Evolutionary conservation across 1,284 basidiomycete species (phyloP).

Genomic region (Cryptococcus maquisensis): DNA sequence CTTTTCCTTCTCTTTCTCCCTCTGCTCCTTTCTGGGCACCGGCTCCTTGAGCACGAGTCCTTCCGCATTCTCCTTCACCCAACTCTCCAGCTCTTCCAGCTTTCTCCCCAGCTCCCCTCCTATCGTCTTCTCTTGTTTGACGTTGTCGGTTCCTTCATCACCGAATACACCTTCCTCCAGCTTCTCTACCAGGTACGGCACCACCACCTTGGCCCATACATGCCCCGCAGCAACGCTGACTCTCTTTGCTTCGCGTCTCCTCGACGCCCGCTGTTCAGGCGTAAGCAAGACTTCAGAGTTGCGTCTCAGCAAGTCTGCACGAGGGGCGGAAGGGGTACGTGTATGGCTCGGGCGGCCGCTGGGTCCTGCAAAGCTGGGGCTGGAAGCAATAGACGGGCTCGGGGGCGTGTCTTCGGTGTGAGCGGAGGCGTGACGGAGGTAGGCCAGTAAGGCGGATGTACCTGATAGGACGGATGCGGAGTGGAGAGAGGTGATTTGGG

Average conservation of each 20-base stretch:
- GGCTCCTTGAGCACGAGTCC: not conserved
- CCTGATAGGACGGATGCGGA: constrained; percentile 53
- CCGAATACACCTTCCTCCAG: constrained; percentile 71
- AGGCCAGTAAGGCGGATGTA: constrained; percentile 51
- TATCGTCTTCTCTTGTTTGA: not conserved
- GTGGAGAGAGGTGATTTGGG: constrained; percentile 53
- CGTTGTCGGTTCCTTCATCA: constrained; percentile 7
- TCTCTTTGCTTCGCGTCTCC: constrained; percentile 48
- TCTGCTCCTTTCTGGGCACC: not conserved
- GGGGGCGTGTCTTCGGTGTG: constrained; percentile 8
- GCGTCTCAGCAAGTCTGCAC: constrained; percentile 28
- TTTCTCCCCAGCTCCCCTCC: constrained; percentile 10
- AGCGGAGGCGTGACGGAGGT: constrained; percentile 45
- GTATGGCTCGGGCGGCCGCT: constrained; percentile 11
- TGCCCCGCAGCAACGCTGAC: constrained; percentile 57
- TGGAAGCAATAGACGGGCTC: not conserved
- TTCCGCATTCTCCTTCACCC: constrained; percentile 26
- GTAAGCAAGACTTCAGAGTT: constrained; percentile 35
- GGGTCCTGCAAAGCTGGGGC: not conserved
- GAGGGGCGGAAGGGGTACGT: constrained; percentile 23
- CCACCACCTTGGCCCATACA: constrained; percentile 53
- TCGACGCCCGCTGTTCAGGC: constrained; percentile 30
- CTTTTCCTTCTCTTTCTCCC: not conserved
- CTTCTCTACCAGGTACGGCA: constrained; percentile 65
- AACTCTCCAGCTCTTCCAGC: constrained; percentile 15